Conservation (phyloP, 2,329 filamentous ascomycete species). For the Pseudogymnoascus sp. region DNA sequence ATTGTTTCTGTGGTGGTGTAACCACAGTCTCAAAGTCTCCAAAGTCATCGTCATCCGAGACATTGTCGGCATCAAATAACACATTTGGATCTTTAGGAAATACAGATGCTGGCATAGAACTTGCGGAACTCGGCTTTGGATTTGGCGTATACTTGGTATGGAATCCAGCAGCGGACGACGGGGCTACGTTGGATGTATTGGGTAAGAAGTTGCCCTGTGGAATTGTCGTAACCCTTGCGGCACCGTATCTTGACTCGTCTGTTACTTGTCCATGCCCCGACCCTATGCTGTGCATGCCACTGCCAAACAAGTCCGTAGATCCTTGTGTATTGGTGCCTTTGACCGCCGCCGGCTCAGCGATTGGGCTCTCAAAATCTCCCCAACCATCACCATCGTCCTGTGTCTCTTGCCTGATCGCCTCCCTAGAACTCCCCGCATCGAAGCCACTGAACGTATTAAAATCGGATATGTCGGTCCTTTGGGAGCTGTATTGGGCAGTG, state of each 20-base stretch:
- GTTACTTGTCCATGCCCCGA: not conserved
- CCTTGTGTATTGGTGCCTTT: not conserved
- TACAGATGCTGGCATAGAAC: not conserved
- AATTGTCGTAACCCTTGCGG: not conserved
- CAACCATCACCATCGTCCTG: slow-evolving; percentile 6
- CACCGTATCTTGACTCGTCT: not conserved
- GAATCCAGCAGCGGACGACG: not conserved
- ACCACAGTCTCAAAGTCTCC: slow-evolving; percentile 60
- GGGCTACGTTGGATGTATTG: slow-evolving; percentile 3
- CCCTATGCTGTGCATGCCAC: not conserved
- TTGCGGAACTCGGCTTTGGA: not conserved
- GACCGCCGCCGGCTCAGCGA: not conserved
- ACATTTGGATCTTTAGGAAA: slow-evolving; percentile 17
- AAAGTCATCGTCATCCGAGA: slow-evolving; percentile 52
- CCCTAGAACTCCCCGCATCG: not conserved
- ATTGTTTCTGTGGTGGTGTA: slow-evolving; percentile 17
- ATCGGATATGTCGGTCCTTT: not conserved
- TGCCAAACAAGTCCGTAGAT: not conserved
- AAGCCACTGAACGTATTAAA: not conserved
- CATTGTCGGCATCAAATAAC: slow-evolving; percentile 32
- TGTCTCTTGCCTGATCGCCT: not conserved
- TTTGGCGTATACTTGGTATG: not conserved
- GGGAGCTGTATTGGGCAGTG: not conserved
- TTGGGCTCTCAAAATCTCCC: slow-evolving; percentile 10
- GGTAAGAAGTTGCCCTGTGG: not conserved